These are phyloP conservation scores for Metschnikowia aberdeeniae DNA, from an alignment of 805 yeast genomes.

Conservation along the genomic window DNA sequence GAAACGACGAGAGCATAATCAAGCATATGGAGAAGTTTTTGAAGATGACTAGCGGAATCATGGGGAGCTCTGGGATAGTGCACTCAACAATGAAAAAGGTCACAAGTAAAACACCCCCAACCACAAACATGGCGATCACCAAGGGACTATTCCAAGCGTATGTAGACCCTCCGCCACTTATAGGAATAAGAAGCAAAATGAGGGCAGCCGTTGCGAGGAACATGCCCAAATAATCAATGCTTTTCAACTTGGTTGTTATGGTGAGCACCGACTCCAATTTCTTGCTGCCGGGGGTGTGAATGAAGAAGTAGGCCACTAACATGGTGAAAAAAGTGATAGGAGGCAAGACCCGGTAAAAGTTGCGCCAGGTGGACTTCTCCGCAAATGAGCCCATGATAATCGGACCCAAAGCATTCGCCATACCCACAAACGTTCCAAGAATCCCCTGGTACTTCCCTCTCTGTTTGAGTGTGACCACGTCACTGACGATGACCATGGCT, in stretches of 20 bases:
- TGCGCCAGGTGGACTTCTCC: conserved; percentile 46
- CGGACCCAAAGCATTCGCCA: conserved; percentile 55
- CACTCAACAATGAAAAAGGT: conserved; percentile 49
- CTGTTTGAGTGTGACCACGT: conserved; percentile 49
- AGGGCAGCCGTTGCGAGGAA: conserved; percentile 44
- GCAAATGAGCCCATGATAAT: conserved; percentile 51
- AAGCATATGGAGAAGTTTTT: conserved; percentile 30
- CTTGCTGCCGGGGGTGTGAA: conserved; percentile 32
- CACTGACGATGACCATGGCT: conserved; percentile 51
- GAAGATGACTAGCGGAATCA: conserved; percentile 50
- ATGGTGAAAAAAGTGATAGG: conserved; percentile 37
- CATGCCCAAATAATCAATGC: conserved; percentile 53
- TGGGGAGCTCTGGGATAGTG: conserved; percentile 46
- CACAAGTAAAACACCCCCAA: conserved; percentile 33
- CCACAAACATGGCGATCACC: conserved; percentile 31
- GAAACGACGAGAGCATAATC: conserved; percentile 31
- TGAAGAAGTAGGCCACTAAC: conserved; percentile 28
- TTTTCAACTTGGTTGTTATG: conserved; percentile 34
- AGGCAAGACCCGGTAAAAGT: conserved; percentile 46
- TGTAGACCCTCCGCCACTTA: conserved; percentile 59
- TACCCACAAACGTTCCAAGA: conserved; percentile 46
- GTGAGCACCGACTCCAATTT: conserved; percentile 25
- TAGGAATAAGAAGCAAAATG: conserved; percentile 50
- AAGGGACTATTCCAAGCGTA: conserved; percentile 50
- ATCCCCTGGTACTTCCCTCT: conserved; percentile 55